Conservation (phyloP, 2,329 filamentous ascomycete species). For the Biscogniauxia mediterranea region DNA sequence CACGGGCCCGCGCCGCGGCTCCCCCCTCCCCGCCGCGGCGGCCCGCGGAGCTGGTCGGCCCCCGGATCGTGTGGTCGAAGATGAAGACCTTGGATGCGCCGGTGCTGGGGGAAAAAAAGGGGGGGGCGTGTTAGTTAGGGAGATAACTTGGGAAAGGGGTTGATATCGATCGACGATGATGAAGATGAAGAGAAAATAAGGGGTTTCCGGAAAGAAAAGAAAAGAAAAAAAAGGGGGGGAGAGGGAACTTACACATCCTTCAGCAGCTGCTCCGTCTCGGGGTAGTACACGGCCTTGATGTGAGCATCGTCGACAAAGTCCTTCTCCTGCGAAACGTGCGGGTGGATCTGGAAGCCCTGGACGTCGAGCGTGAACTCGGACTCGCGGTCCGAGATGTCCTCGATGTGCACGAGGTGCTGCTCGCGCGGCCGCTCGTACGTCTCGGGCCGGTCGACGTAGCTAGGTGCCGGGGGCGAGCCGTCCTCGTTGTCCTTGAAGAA, state of each 20-base stretch:
- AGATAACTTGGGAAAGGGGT: no score
- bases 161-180: no score
- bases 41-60: slow-evolving; percentile 48
- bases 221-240: no score
- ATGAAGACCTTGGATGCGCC: slow-evolving; percentile 55
- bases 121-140: neutral
- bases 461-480: slow-evolving; percentile 38
- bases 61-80: slow-evolving; percentile 64
- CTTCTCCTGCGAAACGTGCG: slow-evolving; percentile 33
- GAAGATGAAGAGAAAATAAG: no score
- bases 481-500: slow-evolving; percentile 42
- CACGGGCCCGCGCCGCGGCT: slow-evolving; percentile 42
- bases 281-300: slow-evolving; percentile 67
- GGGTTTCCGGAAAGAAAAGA: no score
- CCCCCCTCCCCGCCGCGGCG: slow-evolving; percentile 36
- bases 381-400: slow-evolving; percentile 38
- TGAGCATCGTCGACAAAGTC: slow-evolving; percentile 53
- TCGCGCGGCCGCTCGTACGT: slow-evolving; percentile 33
- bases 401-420: slow-evolving; percentile 32
- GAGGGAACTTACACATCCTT: slow-evolving; percentile 51
- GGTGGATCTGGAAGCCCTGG: slow-evolving; percentile 38
- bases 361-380: slow-evolving; percentile 37
- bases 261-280: slow-evolving; percentile 66
- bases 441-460: slow-evolving; percentile 35
- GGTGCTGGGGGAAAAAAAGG: slow-evolving; percentile 39